Evolutionary conservation across 129 eudicot species (phyloP).

Genomic region (Centella asiatica): DNA sequence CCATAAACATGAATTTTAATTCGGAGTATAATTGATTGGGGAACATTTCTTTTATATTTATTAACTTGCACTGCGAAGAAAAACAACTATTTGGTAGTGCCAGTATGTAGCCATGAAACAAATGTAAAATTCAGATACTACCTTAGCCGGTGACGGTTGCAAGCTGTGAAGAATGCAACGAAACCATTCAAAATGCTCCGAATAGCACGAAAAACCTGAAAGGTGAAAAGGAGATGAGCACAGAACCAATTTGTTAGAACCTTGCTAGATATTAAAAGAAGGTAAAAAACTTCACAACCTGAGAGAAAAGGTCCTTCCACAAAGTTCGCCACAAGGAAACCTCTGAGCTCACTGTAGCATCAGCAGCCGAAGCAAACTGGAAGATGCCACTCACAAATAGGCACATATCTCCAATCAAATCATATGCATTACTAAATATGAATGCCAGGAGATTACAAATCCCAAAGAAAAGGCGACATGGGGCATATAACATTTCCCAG

Average conservation of each 20-base stretch:
- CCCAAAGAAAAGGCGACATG: slow-evolving; percentile 51
- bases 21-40: neutral
- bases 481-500: slow-evolving; percentile 60
- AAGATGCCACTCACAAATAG: slow-evolving; percentile 41
- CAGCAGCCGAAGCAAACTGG: slow-evolving; percentile 51
- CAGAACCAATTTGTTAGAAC: no score
- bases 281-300: slow-evolving; percentile 34
- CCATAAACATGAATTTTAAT: no score
- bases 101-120: neutral
- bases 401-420: slow-evolving; percentile 41
- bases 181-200: slow-evolving; percentile 86
- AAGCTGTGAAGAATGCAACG: slow-evolving; percentile 82
- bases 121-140: slow-evolving; percentile 11
- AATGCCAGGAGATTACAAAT: slow-evolving; percentile 34
- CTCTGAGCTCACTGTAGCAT: slow-evolving; percentile 58
- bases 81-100: neutral
- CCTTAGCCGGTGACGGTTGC: slow-evolving; percentile 98
- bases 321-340: slow-evolving; percentile 79
- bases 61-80: neutral
- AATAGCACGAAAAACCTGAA: slow-evolving; percentile 80
- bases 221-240: neutral
- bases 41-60: neutral
- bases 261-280: neutral
- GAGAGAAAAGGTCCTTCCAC: slow-evolving; percentile 93
- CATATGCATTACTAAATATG: slow-evolving; percentile 35